Evolutionary conservation across 768 basidiomycete genomes (phyloP).

Genomic region (Wakefieldia striispora): DNA sequence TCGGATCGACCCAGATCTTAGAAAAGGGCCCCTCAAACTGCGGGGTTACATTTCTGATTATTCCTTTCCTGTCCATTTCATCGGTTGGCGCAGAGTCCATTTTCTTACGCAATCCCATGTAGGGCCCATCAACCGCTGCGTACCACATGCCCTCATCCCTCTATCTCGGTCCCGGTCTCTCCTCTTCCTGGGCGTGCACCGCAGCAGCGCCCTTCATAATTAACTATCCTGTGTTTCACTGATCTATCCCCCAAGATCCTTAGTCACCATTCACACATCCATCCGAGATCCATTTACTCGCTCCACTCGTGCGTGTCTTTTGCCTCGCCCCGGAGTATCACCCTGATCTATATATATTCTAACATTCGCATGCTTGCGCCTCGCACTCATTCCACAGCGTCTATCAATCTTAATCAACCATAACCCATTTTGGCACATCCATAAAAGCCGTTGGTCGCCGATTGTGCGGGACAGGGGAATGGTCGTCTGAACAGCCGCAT

Average conservation of each 20-base stretch:
- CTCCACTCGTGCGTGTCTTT: neutral
- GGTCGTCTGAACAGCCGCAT: slow-evolving; percentile 11
- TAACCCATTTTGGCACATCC: slow-evolving; percentile 5
- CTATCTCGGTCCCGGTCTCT: slow-evolving; percentile 28
- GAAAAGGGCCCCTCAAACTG: slow-evolving; percentile 28
- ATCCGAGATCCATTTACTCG: slow-evolving; percentile 2
- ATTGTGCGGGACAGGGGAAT: slow-evolving; percentile 17
- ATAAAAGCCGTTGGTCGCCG: slow-evolving; percentile 17
- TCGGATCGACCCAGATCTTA: slow-evolving; percentile 25
- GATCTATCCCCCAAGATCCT: slow-evolving; percentile 8
- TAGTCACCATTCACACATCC: slow-evolving; percentile 7
- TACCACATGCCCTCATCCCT: slow-evolving; percentile 5
- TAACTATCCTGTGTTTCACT: slow-evolving; percentile 12
- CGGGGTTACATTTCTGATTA: slow-evolving; percentile 19
- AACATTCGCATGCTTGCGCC: slow-evolving; percentile 12
- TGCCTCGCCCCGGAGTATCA: neutral
- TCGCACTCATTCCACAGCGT: slow-evolving; percentile 7
- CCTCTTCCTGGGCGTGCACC: slow-evolving; percentile 9
- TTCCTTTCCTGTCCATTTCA: slow-evolving; percentile 17
- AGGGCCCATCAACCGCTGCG: slow-evolving; percentile 2
- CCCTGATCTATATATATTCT: slow-evolving; percentile 9
- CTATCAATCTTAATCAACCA: slow-evolving; percentile 7
- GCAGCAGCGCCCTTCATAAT: slow-evolving; percentile 17
- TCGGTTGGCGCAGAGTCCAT: slow-evolving; percentile 18
- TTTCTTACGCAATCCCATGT: slow-evolving; percentile 19